Percentiles rank a stretch among this genome's conserved stretches.
These are phyloP conservation scores for Microsporum ferrugineum DNA, from an alignment of 2,329 filamentous ascomycete species.

Conservation along the genomic window DNA sequence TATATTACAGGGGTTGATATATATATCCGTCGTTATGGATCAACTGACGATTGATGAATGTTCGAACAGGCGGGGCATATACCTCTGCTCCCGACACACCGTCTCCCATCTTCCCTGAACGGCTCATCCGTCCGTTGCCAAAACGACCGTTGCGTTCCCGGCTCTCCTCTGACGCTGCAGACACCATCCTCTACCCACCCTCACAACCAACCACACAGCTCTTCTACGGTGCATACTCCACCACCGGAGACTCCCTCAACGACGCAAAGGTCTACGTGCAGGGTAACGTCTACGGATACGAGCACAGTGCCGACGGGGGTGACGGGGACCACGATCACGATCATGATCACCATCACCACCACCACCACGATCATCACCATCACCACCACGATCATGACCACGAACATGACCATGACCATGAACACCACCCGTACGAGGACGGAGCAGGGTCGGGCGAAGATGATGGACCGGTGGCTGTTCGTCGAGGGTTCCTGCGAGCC, in stretches of 20 bases:
- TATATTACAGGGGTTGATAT: background rate
- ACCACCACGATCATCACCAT: constrained; percentile 36
- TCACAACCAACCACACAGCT: constrained; percentile 59
- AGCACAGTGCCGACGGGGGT: constrained; percentile 27
- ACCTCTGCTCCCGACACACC: constrained; percentile 54
- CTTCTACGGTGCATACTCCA: constrained; percentile 60
- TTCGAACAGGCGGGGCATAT: constrained; percentile 36
- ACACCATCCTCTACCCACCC: constrained; percentile 70
- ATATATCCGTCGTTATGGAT: background rate
- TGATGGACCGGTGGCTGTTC: constrained; percentile 35
- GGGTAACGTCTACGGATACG: constrained; percentile 32
- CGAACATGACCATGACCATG: constrained; percentile 28
- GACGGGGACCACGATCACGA: constrained; percentile 34
- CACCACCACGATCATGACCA: constrained; percentile 38
- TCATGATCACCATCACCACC: constrained; percentile 34
- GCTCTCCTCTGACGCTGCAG: constrained; percentile 72
- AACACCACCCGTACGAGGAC: constrained; percentile 33
- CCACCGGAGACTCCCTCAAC: constrained; percentile 43
- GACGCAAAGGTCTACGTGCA: constrained; percentile 37
- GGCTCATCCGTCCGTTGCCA: constrained; percentile 84
- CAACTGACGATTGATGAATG: background rate
- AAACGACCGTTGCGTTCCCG: constrained; percentile 79
- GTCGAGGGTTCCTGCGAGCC: constrained; percentile 32
- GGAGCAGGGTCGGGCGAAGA: constrained; percentile 54
- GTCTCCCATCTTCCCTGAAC: constrained; percentile 72